Evolutionary conservation across 176 grass and related monocot species (phyloP), one percentile per base, ranked within the genome.

Genomic region (Musa acuminata): DNA sequence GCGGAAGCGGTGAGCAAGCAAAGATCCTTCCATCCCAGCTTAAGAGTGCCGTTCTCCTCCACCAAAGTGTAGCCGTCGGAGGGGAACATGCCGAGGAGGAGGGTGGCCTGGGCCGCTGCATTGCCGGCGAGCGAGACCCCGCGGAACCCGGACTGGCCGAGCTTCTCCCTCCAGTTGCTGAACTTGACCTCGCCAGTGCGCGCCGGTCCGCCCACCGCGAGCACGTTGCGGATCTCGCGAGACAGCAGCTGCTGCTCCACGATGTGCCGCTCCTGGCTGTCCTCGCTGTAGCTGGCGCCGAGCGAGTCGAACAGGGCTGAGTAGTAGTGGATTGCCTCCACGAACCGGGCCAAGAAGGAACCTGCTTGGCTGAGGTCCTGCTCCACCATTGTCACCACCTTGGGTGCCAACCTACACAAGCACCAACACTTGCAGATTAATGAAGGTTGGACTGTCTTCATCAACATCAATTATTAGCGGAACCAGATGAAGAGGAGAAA

Each of bases 321-420:
- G 83, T 97, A 97, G 86, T 97, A 97, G 85, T 97, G 93, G 78
- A 97, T 97, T 9, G 93, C 90, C 85, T 97, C 93, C 53, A 97
- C 93, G 79, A 97, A 97, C 9, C 90, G 90, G 7, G 85, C 87
- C 71, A 97, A 80, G 82, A 97, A 97, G 6, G 93, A 88, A 13
- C 93, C 93, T 0, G 90, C 83, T 72, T 92, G 93, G 81, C 93
- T 93, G 71, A 97, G 84, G 78, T 97, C 93, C 84, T 97, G 93
- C 77, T 97, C 93, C 60, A 97, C 93, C 90, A 97, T 97, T 59
- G 93, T 97, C 72, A 97, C 93, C 74, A 97, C 90, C 90, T 93
- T 97, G 0, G 94, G 94, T 55, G 90, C 85, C 85, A 97, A 75
- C 85, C 94, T 97, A 35, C 70, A n/a, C 50, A 2, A 21, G 7